Conservation (phyloP, 345 rosid genomes). For the Crucihimalaya himalaica region DNA sequence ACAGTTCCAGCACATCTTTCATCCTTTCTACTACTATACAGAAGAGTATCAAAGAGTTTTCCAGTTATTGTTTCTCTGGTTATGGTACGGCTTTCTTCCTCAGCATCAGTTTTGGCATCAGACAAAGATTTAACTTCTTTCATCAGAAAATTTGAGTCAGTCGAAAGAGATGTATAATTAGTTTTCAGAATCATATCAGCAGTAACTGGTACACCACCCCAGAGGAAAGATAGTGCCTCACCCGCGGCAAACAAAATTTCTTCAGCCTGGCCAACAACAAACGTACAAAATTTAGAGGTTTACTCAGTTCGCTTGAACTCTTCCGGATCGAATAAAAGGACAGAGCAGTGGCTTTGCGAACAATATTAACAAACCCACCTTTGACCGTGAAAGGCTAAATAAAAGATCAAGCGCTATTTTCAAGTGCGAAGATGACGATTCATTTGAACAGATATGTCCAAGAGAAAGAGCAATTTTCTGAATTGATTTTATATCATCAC, state of each 20-base stretch:
- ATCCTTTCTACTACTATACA: conserved; percentile 87
- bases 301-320: conserved; percentile 9
- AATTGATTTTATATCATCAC: conserved; percentile 81
- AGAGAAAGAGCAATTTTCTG: conserved; percentile 78
- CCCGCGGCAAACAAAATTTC: conserved; percentile 95
- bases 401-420: conserved; percentile 72
- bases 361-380: conserved; percentile 52
- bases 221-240: conserved; percentile 87
- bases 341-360: conserved; percentile 8
- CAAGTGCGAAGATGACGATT: conserved; percentile 64
- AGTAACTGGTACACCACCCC: conserved; percentile 93
- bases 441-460: conserved; percentile 80
- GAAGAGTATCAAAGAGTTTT: conserved; percentile 81
- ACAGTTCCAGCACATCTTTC: conserved; percentile 98
- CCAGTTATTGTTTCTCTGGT: conserved; percentile 66
- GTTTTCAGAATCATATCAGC: conserved; percentile 89
- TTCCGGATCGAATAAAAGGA: conserved; percentile 1
- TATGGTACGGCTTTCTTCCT: conserved; percentile 51
- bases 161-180: conserved; percentile 81
- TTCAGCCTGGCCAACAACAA: conserved; percentile 71
- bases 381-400: conserved; percentile 83
- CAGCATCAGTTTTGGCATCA: conserved; percentile 47
- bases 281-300: conserved; percentile 8
- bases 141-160: conserved; percentile 82
- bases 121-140: conserved; percentile 62